These are phyloP conservation scores for Vaccinium vitisidaea DNA, from an alignment of 148 eudicot genomes.

Conservation along the genomic window DNA sequence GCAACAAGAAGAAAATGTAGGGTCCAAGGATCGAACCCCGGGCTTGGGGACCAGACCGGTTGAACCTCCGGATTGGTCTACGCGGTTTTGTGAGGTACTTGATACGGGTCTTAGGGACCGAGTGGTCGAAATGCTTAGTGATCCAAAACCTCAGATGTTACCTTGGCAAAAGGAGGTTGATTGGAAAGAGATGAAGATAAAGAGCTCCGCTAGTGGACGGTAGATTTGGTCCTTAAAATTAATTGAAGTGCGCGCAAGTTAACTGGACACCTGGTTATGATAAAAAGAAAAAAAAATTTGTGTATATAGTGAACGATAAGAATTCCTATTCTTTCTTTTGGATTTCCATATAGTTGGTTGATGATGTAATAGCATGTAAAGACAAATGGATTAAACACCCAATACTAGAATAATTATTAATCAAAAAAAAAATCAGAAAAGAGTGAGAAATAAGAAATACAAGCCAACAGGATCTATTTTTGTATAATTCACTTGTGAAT, in stretches of 20 bases:
- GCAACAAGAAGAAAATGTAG: slow-evolving; percentile 39
- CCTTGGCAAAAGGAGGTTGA: slow-evolving; percentile 35
- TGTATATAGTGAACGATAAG: not conserved
- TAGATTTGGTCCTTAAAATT: too few species aligned
- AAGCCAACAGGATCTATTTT: not conserved
- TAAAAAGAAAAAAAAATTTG: too few species aligned
- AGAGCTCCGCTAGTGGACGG: not conserved
- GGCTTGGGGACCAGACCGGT: slow-evolving; percentile 50
- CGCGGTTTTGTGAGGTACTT: slow-evolving; percentile 43
- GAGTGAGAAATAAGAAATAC: not conserved
- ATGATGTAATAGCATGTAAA: not conserved
- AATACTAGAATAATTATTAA: not conserved
- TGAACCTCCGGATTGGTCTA: slow-evolving; percentile 50
- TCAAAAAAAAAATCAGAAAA: not conserved
- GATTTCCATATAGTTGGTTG: not conserved
- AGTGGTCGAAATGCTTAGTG: slow-evolving; percentile 25
- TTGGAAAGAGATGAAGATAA: not conserved
- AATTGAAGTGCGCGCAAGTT: too few species aligned
- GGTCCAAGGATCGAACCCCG: slow-evolving; percentile 57
- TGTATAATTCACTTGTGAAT: not conserved
- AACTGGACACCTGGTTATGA: too few species aligned
- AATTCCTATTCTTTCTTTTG: not conserved
- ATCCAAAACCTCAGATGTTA: slow-evolving; percentile 18
- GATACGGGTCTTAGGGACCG: slow-evolving; percentile 39
- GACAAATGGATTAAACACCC: not conserved